phyloP scores from a whole-genome alignment of 2,329 filamentous ascomycete species.

The Fusarium multiceps region DNA sequence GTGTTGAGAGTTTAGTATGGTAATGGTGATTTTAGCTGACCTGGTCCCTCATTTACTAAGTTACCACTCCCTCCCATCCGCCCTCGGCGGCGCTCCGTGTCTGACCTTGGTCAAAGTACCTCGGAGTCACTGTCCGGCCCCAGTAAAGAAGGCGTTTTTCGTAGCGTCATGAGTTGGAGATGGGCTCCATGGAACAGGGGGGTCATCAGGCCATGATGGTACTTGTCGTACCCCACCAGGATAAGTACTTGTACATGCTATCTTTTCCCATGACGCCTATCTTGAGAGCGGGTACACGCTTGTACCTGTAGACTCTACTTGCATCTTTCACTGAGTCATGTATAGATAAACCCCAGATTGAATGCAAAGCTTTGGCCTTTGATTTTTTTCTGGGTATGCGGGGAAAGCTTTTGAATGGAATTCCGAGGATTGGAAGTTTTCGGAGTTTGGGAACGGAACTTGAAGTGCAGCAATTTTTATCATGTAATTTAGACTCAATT shows the following conservation, averaged over 20 bases:
- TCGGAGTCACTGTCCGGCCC: constrained; percentile 40
- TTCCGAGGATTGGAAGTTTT: constrained; percentile 25
- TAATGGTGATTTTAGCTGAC: constrained; percentile 12
- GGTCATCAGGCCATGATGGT: constrained; percentile 23
- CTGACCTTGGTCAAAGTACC: constrained; percentile 21
- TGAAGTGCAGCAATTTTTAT: constrained; percentile 15
- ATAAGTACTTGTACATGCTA: constrained; percentile 18
- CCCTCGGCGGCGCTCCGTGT: constrained; percentile 32
- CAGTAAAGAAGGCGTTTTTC: constrained; percentile 14
- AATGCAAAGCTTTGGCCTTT: constrained; percentile 1
- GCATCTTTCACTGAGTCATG: constrained; percentile 37
- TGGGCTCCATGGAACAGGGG: constrained; percentile 11
- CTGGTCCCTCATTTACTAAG: constrained; percentile 15
- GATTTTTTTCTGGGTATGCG: constrained; percentile 22
- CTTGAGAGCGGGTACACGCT: fast-evolving
- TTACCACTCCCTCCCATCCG: constrained; percentile 1
- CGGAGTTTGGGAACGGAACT: constrained; percentile 27
- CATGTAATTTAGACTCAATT: constrained; percentile 25
- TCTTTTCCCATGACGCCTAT: constrained; percentile 21
- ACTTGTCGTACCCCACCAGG: constrained; percentile 11
- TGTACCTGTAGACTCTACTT: constrained; percentile 4
- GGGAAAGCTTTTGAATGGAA: constrained; percentile 21
- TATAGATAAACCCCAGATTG: constrained; percentile 33
- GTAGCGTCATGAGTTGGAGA: constrained; percentile 36
- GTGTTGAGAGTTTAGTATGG: constrained; percentile 5